Evolutionary conservation across 345 rosid species (phyloP).

Genomic region (Turnera subulata): DNA sequence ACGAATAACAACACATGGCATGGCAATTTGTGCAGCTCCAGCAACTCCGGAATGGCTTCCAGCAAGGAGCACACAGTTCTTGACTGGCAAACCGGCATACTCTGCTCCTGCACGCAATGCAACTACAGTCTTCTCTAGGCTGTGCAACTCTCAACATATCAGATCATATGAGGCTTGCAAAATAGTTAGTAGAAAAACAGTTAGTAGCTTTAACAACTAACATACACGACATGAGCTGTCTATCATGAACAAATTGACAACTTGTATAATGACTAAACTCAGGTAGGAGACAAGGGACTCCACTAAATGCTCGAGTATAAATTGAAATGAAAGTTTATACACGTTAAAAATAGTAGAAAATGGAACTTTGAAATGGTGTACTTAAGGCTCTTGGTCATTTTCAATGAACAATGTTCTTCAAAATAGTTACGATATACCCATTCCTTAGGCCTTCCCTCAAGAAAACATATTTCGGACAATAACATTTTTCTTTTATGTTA

Average conservation of each 20-base stretch:
- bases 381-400: no score
- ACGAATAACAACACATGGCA: conserved; percentile 79
- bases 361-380: no score
- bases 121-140: conserved; percentile 69
- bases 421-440: no score
- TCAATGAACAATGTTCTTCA: no score
- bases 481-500: no score
- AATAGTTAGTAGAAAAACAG: background rate
- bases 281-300: no score
- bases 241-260: background rate
- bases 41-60: conserved; percentile 80
- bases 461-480: no score
- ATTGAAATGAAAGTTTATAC: no score
- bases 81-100: conserved; percentile 46
- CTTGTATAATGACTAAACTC: no score
- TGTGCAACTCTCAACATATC: conserved; percentile 19
- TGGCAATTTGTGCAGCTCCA: conserved; percentile 75
- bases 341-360: no score
- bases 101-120: conserved; percentile 92
- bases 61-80: conserved; percentile 72
- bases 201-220: background rate
- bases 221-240: background rate
- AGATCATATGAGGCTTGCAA: conserved; percentile 8
- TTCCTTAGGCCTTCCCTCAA: no score
- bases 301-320: no score